Base-by-base conservation (phyloP, 257 asterid genomes). In the Catharanthus roseus region DNA sequence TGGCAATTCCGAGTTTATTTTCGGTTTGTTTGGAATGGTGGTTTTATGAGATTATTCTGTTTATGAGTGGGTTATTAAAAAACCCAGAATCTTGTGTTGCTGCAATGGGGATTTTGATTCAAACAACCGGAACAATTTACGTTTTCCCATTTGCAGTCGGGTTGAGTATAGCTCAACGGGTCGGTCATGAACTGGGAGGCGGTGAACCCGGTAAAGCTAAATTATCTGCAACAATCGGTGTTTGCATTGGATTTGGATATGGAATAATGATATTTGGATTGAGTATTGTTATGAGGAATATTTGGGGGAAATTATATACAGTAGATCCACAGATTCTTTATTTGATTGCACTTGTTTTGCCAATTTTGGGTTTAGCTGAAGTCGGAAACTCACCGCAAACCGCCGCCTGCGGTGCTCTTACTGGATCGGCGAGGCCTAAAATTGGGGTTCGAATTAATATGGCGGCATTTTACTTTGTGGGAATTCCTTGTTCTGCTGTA, bases 11-110 rank as follows among this genome's bases (percentile, higher is more conserved):
- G 0, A 86, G 96, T 71, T 80, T 78, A 7, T 81, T 79, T 29
- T 86, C 88, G 36, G 87, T 85, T 1, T 89, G 96, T 38, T 75
- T 89, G 21, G 96, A 89, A 65, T 89, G 96, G 96, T 89, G 96
- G 96, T 89, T 87, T 87, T 89, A 89, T 57, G 96, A 89, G 56
- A 89, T 85, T 29, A 74, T 89, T 10, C 84, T 89, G 1, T 89
- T 89, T 53, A 75, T 89, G 0, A 82, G 96, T 72, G 96, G 96
- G 1, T 47, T 89, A 60, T 58, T 86, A 9, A 19, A 53, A 2
- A 81, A 87, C 53, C 89, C 96, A 2, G 89, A 89, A 39, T 85
- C 96, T 0, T 81, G 82, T 47, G 89, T 89, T 16, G 96, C 93
- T 3, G 88, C 96, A 0, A 86, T 89, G 93, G 97, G 97, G 10